phyloP scores from a whole-genome alignment of 192 early-diverging fungal species.

The Dimargaris xerosporica region DNA sequence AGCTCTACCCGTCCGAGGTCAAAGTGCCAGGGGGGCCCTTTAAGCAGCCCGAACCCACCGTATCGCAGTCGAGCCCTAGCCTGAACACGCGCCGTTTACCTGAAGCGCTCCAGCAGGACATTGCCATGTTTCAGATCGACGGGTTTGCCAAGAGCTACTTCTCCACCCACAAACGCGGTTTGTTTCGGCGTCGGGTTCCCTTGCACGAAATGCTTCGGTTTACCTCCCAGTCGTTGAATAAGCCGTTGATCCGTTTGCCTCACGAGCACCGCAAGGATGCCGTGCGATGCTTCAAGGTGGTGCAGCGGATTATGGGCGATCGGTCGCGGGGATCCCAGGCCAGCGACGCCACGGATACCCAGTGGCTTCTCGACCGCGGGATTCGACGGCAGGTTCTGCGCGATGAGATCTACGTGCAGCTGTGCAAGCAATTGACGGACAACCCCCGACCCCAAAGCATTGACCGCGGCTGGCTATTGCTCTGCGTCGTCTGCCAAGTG shows the following conservation, averaged over 20 bases:
- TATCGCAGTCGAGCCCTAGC: neutral
- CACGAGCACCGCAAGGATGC: conserved; percentile 79
- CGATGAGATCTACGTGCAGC: conserved; percentile 90
- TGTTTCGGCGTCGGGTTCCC: conserved; percentile 72
- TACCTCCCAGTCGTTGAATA: conserved; percentile 47
- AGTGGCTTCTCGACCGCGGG: conserved; percentile 62
- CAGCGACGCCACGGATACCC: conserved; percentile 43
- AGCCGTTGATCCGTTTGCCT: conserved; percentile 69
- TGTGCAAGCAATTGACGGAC: conserved; percentile 73
- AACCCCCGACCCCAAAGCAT: conserved; percentile 56
- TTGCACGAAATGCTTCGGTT: conserved; percentile 71
- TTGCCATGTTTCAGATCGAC: neutral
- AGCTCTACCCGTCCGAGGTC: no score
- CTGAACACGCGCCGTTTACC: neutral
- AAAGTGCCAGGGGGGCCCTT: no score
- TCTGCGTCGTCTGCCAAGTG: conserved; percentile 64
- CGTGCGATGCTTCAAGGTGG: conserved; percentile 61
- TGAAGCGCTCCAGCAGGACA: neutral
- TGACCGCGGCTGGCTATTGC: conserved; percentile 72
- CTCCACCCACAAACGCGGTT: conserved; percentile 67
- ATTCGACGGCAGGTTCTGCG: conserved; percentile 59
- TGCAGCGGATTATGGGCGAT: conserved; percentile 79
- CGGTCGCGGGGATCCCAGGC: conserved; percentile 17
- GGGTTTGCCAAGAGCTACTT: conserved; percentile 82
- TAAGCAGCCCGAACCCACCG: no score